Evolutionary conservation across 2,329 filamentous ascomycete species (phyloP).

Genomic region (Fusarium sp.): DNA sequence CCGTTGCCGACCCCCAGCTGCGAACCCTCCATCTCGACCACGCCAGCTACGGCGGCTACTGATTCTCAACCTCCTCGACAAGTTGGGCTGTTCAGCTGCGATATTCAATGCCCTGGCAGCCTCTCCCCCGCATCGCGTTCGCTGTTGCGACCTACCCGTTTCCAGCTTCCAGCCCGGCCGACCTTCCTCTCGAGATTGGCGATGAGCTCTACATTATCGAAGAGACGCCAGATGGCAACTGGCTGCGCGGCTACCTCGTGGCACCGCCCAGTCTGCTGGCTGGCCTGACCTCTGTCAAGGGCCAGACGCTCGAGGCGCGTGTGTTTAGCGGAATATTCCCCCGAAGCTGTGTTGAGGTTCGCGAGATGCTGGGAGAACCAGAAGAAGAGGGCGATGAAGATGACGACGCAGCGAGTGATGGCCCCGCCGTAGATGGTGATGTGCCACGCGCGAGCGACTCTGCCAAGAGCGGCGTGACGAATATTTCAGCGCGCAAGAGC

Average conservation of each 20-base stretch:
- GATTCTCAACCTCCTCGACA: slow-evolving; percentile 28
- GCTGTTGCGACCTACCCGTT: slow-evolving; percentile 97
- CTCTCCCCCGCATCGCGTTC: slow-evolving; percentile 95
- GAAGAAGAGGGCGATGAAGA: slow-evolving; percentile 65
- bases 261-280: slow-evolving; percentile 92
- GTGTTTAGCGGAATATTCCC: slow-evolving; percentile 99
- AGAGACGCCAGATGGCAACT: slow-evolving; percentile 89
- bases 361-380: slow-evolving; percentile 85
- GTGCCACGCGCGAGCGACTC: slow-evolving; percentile 56
- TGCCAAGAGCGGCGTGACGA: slow-evolving; percentile 62
- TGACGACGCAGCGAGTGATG: slow-evolving; percentile 51
- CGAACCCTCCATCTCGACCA: slow-evolving; percentile 17
- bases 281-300: slow-evolving; percentile 87
- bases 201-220: slow-evolving; percentile 99
- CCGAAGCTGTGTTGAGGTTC: slow-evolving; percentile 90
- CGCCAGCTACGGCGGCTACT: slow-evolving; percentile 28
- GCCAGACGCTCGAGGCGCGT: slow-evolving; percentile 91
- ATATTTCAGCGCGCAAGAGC: slow-evolving; percentile 50
- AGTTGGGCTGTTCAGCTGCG: slow-evolving; percentile 31
- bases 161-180: slow-evolving; percentile 82
- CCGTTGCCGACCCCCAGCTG: slow-evolving; percentile 36
- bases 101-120: slow-evolving; percentile 89
- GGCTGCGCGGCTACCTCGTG: slow-evolving; percentile 95
- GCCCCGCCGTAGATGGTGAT: slow-evolving; percentile 38
- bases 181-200: slow-evolving; percentile 95